Percentiles rank a stretch among this genome's conserved stretches.
These are phyloP conservation scores for Rhytidiadelphus loreus DNA, from an alignment of 225 moss, liverwort and hornwort species.

Conservation along the genomic window DNA sequence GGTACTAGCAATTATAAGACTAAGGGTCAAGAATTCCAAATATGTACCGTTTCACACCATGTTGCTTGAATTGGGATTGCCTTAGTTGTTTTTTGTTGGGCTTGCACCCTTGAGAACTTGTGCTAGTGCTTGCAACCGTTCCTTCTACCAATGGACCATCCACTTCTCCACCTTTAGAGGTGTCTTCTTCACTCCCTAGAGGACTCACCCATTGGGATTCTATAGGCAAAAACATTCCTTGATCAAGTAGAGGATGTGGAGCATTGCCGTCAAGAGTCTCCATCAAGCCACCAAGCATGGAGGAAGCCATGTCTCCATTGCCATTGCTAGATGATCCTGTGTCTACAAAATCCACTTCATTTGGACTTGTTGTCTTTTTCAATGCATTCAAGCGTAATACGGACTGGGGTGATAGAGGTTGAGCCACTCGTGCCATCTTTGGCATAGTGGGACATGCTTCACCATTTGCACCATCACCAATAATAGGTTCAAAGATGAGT, in stretches of 20 bases:
- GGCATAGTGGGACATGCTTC: too few species aligned
- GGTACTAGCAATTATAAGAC: too few species aligned
- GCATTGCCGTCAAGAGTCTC: background rate
- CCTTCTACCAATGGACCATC: background rate
- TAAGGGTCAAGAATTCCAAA: background rate
- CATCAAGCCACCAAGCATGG: background rate
- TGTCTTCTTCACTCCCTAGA: background rate
- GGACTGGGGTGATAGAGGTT: too few species aligned
- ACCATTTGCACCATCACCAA: background rate
- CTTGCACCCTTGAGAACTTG: background rate
- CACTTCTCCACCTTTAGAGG: background rate
- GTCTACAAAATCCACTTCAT: too few species aligned
- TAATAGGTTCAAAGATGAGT: too few species aligned
- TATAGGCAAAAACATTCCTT: background rate
- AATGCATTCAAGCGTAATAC: background rate
- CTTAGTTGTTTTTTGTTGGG: background rate
- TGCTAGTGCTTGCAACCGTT: accelerated
- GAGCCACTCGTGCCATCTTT: background rate
- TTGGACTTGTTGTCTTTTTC: background rate
- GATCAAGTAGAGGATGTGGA: background rate
- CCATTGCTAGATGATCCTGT: accelerated
- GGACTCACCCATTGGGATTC: background rate
- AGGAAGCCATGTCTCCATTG: too few species aligned
- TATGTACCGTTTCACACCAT: background rate
- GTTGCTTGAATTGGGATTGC: background rate